Base-by-base conservation (phyloP, 306 rosid genomes). In the Parietaria judaica region DNA sequence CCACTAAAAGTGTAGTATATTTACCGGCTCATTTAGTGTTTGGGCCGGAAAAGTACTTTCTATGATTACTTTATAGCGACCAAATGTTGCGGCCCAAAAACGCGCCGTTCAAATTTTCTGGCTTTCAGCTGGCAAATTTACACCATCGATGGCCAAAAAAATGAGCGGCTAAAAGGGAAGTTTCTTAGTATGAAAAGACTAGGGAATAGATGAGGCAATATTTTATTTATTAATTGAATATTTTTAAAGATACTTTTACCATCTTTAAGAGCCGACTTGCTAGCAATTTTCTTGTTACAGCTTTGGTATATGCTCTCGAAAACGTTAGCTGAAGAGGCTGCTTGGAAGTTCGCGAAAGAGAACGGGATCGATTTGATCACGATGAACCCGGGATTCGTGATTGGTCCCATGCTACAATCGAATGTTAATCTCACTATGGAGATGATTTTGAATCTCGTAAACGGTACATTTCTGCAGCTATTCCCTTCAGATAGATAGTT, bases 361-460 rank as follows among this genome's bases (percentile, higher is more conserved):
- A 71, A 71, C 35, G 66, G 61, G 3, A 66, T 76, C 16, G 72
- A 75, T 44, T 10, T 75, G 39, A 65, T 75, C 0, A 11, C 76
- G 5, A 60, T 75, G 5, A 61, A 70, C 23, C 76, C 80, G 4
- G 36, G 59, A 4, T 41, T 51, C 43, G 73, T 61, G 34, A 51
- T 63, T 38, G 80, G 76, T 62, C 80, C 80, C 13, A 57, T 58
- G 15, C 58, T 76, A 34, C 80, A 76, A 65, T 73, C 76, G 11
- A 66, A 67, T 7, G 62, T 72, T 5, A 62, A 70, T 63, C 6
- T 39, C 10, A 35, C 62, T 4, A 43, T 36, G 10, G 52, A 55
- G 56, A 2, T 15, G 37, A 36, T 70, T 47, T 56, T 7, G 3
- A 36, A 62, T 13, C 31, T 54, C 3, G 17, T 47, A 4, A 47